Percentiles rank a stretch among this genome's conserved stretches.
These are phyloP conservation scores for Eremomyces bilateralis DNA, from an alignment of 495 filamentous ascomycete species.

Conservation along the genomic window DNA sequence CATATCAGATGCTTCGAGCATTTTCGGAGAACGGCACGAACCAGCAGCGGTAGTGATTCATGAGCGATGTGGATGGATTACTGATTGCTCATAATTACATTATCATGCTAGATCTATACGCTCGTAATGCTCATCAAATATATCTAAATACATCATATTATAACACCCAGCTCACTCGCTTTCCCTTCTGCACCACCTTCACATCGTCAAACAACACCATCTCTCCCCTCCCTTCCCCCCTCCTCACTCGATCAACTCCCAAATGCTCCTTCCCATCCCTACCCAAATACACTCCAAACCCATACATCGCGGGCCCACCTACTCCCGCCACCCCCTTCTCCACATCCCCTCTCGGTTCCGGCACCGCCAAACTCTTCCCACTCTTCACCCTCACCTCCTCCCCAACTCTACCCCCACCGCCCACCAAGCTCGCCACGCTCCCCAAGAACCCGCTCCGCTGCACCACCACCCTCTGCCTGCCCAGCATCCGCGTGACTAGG, in stretches of 20 bases:
- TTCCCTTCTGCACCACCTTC: constrained; percentile 4
- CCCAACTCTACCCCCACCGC: background rate
- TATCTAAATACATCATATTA: no score
- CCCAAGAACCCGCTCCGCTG: background rate
- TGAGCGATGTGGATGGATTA: no score
- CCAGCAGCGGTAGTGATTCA: no score
- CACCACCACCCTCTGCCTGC: constrained; percentile 9
- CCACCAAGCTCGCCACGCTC: constrained; percentile 3
- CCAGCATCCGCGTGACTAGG: constrained; percentile 37
- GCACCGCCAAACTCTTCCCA: no score
- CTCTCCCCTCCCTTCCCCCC: constrained; percentile 22
- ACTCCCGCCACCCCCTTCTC: constrained; percentile 3
- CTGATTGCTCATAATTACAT: no score
- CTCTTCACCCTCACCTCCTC: constrained; percentile 24
- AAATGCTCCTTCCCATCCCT: constrained; percentile 40
- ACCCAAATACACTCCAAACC: constrained; percentile 38
- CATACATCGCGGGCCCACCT: constrained; percentile 25
- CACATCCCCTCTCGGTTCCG: constrained; percentile 1
- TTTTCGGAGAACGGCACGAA: no score
- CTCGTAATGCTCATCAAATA: no score
- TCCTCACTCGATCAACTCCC: constrained; percentile 37
- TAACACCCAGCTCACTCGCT: background rate
- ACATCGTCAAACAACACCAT: constrained; percentile 14
- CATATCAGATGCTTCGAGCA: no score
- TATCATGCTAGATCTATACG: no score